These are phyloP conservation scores for Starmera dryadoides DNA, from an alignment of 805 yeast genomes.

Conservation along the genomic window DNA sequence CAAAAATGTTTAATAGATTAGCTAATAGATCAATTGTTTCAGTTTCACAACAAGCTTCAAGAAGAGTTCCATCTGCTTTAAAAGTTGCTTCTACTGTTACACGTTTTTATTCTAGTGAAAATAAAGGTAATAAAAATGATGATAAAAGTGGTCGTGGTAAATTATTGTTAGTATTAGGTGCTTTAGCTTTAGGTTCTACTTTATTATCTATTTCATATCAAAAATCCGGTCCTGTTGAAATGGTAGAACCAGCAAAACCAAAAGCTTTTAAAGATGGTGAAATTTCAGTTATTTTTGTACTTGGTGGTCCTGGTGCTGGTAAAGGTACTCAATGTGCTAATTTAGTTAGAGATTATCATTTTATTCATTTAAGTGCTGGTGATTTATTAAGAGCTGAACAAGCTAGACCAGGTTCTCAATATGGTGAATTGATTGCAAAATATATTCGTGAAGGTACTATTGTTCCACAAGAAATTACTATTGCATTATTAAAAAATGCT, in stretches of 20 bases:
- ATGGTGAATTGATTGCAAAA: conserved; percentile 77
- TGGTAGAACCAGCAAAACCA: conserved; percentile 32
- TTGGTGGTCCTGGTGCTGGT: conserved; percentile 98
- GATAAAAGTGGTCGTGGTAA: conserved; percentile 19
- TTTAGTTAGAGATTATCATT: conserved; percentile 71
- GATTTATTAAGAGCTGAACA: conserved; percentile 93
- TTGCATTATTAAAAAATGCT: conserved; percentile 76
- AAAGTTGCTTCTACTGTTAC: neutral
- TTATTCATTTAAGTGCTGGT: conserved; percentile 93
- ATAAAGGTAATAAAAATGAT: neutral
- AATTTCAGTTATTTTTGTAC: conserved; percentile 77
- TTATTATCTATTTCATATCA: conserved; percentile 33
- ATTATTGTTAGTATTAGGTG: conserved; percentile 31
- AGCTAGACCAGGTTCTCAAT: conserved; percentile 69
- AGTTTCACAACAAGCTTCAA: no score
- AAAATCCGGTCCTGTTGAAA: conserved; percentile 36
- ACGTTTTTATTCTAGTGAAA: neutral
- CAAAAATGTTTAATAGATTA: no score
- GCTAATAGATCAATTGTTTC: no score
- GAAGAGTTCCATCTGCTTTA: no score
- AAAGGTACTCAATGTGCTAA: conserved; percentile 95
- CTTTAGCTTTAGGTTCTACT: conserved; percentile 42
- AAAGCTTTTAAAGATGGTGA: conserved; percentile 54
- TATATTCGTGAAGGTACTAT: conserved; percentile 83
- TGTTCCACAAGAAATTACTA: conserved; percentile 89